Base-by-base conservation (phyloP, 129 eudicot genomes). In the Pulicaria dysenterica region DNA sequence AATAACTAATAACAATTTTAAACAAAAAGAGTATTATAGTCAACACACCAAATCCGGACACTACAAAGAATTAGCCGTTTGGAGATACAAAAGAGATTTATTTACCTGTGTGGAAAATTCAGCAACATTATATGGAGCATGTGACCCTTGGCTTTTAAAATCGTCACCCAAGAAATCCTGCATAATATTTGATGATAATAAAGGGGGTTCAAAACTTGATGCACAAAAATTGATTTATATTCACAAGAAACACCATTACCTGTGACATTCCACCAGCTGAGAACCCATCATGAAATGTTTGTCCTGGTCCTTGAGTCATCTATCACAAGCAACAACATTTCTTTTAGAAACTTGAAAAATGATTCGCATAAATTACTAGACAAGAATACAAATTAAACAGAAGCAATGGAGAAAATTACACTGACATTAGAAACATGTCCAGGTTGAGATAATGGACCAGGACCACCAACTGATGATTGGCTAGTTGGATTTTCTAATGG, bases 151-250 rank as follows among this genome's bases (percentile, higher is more conserved):
- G 78, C 99, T 91, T 83, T 95, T 91, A 69, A 91, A 95, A 84
- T 95, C 99, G 83, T 95, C 97, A 31, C 99, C 90, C 76, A 91
- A 85, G 82, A 95, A 91, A 73, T 95, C 99, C 99, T 95, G 86
- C 49, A 41, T 17, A 24, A 24, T 24, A 24, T n/a, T n/a, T 24
- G 31, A 24, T 24, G 31, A 24, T 24, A 24, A 24, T 24, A 24
- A 24, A 24, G 31, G 31, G 31, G 31, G 31, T 24, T 24, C 31
- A 2, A 24, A 0, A 24, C 31, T 24, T 24, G 31, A 24, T 24
- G 31, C 31, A 24, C 31, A 24, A 24, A 24, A 24, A 24, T 24
- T 24, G 2, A 24, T 24, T 24, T 0, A 24, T 24, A 24, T 24
- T 24, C 31, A 24, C 31, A 24, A 24, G 31, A 24, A 24, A 24